Percentiles rank a stretch among this genome's conserved stretches.
Conservation (phyloP, 2,329 filamentous ascomycete species). For the Periconia sp. region DNA sequence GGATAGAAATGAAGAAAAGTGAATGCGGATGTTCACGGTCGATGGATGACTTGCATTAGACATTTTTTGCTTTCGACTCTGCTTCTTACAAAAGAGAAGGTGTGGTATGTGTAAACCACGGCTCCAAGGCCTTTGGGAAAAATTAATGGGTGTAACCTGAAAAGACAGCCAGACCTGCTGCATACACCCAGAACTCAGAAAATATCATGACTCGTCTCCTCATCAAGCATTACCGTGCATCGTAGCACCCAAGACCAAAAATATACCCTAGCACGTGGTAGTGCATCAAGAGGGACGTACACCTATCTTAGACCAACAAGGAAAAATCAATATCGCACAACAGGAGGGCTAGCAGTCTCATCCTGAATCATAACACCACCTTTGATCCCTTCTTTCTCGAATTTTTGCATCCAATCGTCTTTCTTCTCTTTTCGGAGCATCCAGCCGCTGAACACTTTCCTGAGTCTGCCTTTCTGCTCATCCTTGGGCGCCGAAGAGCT, state of each 20-base stretch:
- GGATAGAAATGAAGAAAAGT: no score
- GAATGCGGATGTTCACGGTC: no score
- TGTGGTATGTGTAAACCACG: no score
- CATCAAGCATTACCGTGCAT: constrained; percentile 25
- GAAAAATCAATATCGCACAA: constrained; percentile 40
- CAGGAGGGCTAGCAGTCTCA: constrained; percentile 31
- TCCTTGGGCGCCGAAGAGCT: constrained; percentile 17
- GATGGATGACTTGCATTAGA: no score
- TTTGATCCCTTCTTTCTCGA: constrained; percentile 49
- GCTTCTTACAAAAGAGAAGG: no score
- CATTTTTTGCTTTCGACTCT: no score
- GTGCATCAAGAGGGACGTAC: no score
- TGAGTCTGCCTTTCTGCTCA: constrained; percentile 40
- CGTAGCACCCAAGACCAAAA: neutral
- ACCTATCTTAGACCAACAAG: no score
- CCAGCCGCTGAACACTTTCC: constrained; percentile 43
- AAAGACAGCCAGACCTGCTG: neutral
- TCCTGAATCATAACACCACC: constrained; percentile 46
- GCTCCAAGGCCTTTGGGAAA: neutral
- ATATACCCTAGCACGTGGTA: no score
- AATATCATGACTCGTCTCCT: constrained; percentile 12
- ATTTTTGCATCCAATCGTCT: constrained; percentile 50
- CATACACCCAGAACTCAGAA: neutral
- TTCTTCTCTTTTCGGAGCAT: constrained; percentile 46
- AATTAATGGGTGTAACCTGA: no score